Conservation (phyloP, 73 alveolate species). For the Uronychia binucleata region DNA sequence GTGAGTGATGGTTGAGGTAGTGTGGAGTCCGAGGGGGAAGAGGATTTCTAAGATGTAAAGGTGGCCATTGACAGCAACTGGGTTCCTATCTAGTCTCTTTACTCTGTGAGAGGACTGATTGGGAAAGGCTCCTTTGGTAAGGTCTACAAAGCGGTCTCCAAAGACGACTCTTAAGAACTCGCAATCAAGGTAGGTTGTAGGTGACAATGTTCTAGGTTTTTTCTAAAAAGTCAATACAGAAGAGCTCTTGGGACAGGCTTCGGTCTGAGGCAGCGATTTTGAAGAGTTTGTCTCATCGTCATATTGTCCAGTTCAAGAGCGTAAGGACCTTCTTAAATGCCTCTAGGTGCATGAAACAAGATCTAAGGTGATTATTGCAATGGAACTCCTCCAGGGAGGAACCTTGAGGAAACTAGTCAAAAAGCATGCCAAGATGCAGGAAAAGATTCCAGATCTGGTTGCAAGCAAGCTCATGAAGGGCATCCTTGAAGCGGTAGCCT, state of each 20-base stretch:
- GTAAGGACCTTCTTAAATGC: slow-evolving; percentile 2
- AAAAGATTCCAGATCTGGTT: slow-evolving; percentile 65
- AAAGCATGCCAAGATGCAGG: too few relatives aligned
- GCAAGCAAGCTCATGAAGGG: slow-evolving; percentile 74
- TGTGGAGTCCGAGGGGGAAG: too few relatives aligned
- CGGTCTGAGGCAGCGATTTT: slow-evolving; percentile 50
- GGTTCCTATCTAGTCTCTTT: background rate
- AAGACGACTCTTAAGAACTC: background rate
- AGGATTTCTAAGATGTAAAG: background rate
- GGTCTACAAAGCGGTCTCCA: background rate
- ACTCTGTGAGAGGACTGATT: background rate
- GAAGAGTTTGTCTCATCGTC: slow-evolving; percentile 39
- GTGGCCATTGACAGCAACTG: slow-evolving; percentile 2
- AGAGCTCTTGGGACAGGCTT: background rate
- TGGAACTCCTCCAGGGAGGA: slow-evolving; percentile 62
- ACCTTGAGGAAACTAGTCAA: slow-evolving; percentile 41
- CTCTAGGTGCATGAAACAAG: too few relatives aligned
- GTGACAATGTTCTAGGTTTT: background rate
- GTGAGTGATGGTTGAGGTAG: too few relatives aligned
- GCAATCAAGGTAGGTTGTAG: background rate
- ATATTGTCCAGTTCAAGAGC: slow-evolving; percentile 46
- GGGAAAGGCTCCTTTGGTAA: background rate
- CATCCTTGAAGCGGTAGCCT: slow-evolving; percentile 76
- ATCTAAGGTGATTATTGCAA: too few relatives aligned
- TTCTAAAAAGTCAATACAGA: background rate